Evolutionary conservation across 2,329 filamentous ascomycete genomes (phyloP), one percentile per base, ranked within the genome.

Genomic region (Alternaria gansuensis): DNA sequence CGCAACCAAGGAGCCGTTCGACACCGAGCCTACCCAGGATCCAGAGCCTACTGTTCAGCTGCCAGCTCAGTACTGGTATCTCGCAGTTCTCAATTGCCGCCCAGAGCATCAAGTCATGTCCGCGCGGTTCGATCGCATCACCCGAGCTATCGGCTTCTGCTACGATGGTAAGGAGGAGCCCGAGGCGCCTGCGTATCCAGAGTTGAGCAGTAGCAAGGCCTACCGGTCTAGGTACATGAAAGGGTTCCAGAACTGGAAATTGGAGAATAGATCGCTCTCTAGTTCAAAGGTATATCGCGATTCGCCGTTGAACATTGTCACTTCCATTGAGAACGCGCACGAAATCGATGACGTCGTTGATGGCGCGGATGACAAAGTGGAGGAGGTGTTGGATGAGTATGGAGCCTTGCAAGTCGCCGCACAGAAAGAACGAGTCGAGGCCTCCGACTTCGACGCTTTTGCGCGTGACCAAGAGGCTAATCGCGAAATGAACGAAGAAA

Each of bases 151-250:
- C 2, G 37, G 57, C 11, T 17, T 17, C 9, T 31, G 45, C 5
- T 51, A 48, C n/a, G 57, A 59, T 3, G 57, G 57, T 13, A 59
- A 44, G n/a, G 56, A 59, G 2, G 7, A 51, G 8, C 23, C 50
- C 5, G 53, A 58, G 28, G 36, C 31, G 14, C 63, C 66, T 0
- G 66, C 66, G 2, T 68, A 68, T 31, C 36, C 51, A 0, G 63
- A 62, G 28, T 28, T 68, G 5, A 68, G 60, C 34, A 10, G 13
- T 4, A 13, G 45, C 6, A 40, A 34, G 2, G 5, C n/a, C 3
- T 21, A 57, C 4, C 63, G 60, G 21, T 40, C 40, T 3, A 29
- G 49, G 3, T 62, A 68, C 21, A 39, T 28, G n/a, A 48, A 36
- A 7, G 33, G 34, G 4, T 57, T 54, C 31, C 58, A 57, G 21